A percentile compares a stretch with the other conserved stretches of the same genome.
Conservation (phyloP, 2,329 filamentous ascomycete species). For the Fusarium tjaetaba region DNA sequence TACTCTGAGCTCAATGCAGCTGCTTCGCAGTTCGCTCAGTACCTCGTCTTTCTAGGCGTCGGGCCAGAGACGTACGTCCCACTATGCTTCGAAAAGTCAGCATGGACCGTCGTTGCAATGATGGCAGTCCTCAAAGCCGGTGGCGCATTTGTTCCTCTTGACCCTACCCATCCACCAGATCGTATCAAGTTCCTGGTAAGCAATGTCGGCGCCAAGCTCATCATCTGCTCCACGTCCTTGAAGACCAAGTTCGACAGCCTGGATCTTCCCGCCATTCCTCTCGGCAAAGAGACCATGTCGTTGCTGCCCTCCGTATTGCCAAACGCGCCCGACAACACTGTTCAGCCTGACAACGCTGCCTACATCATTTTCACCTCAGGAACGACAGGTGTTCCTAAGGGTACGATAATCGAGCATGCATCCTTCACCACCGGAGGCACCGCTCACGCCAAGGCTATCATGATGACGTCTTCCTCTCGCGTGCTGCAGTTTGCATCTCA, state of each 20-base stretch:
- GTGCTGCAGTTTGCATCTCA: conserved; percentile 30
- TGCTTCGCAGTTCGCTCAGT: conserved; percentile 45
- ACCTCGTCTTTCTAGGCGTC: conserved; percentile 49
- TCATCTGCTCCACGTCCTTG: conserved; percentile 15
- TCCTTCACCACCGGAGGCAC: conserved; percentile 16
- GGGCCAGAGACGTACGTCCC: conserved; percentile 42
- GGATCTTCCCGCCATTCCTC: neutral
- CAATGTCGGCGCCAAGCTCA: conserved; percentile 19
- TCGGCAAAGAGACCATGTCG: neutral
- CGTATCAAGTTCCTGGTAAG: conserved; percentile 22
- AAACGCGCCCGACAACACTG: neutral
- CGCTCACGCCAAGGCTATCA: conserved; percentile 28
- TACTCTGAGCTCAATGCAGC: conserved; percentile 44
- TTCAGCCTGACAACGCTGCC: conserved; percentile 6
- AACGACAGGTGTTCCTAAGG: conserved; percentile 34
- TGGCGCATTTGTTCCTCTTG: conserved; percentile 46
- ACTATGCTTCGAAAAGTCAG: conserved; percentile 52
- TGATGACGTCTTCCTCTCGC: conserved; percentile 18
- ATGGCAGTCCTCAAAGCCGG: conserved; percentile 51
- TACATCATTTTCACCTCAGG: conserved; percentile 39
- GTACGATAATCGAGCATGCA: conserved; percentile 29
- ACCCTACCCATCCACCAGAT: conserved; percentile 50
- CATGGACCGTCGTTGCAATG: conserved; percentile 48
- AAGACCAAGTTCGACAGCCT: neutral
- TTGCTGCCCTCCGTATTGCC: neutral